Evolutionary conservation across 805 yeast genomes (phyloP).

Genomic region (Cephaloascus albidus): DNA sequence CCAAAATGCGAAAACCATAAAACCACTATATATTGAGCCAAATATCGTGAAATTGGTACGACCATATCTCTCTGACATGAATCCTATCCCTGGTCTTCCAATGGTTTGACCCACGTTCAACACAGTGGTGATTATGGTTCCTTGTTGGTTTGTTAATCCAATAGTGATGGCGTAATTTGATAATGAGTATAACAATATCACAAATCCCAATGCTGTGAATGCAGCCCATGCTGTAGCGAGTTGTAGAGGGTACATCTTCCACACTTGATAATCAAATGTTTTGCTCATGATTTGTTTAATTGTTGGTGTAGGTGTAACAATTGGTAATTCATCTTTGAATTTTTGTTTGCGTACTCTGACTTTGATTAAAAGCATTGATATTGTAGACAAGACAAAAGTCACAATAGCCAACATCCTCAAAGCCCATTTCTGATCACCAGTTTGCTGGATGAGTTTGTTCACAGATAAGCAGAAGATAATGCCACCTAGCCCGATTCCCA

Average conservation of each 20-base stretch:
- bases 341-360: background rate
- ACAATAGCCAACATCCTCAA: constrained; percentile 33
- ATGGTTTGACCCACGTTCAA: constrained; percentile 36
- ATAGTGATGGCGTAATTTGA: constrained; percentile 35
- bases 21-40: constrained; percentile 20
- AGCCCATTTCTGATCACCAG: constrained; percentile 38
- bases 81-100: constrained; percentile 42
- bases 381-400: constrained; percentile 12
- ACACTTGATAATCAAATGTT: constrained; percentile 10
- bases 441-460: constrained; percentile 27
- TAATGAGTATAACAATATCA: constrained; percentile 34
- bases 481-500: constrained; percentile 50
- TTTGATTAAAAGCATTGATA: constrained; percentile 9
- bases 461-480: constrained; percentile 29
- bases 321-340: background rate
- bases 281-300: background rate
- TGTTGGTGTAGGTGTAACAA: background rate
- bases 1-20: constrained; percentile 41
- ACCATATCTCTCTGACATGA: constrained; percentile 33
- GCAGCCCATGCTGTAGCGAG: constrained; percentile 26
- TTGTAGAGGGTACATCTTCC: constrained; percentile 18
- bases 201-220: constrained; percentile 27
- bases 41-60: constrained; percentile 33
- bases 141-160: constrained; percentile 22
- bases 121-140: constrained; percentile 34